Conservation (phyloP, 176 grass and related monocot genomes). For the Lolium rigidum region DNA sequence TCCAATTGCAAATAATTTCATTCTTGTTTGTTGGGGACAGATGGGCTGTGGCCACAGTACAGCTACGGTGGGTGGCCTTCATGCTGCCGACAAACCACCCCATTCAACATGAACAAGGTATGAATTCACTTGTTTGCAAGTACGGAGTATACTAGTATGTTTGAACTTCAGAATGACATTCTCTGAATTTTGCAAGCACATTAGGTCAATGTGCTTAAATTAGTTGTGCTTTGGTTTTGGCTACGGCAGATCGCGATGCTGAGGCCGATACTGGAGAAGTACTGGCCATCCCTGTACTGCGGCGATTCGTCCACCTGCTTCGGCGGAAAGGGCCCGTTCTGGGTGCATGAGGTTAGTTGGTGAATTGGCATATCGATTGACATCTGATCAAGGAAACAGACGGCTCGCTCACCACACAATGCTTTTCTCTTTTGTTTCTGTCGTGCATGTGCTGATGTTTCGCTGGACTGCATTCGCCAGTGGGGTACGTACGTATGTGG, state of each 20-base stretch:
- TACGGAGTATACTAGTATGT: too few relatives aligned
- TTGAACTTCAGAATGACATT: too few relatives aligned
- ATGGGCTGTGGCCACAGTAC: constrained; percentile 89
- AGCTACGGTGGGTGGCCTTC: constrained; percentile 79
- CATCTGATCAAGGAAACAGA: not conserved
- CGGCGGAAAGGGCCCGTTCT: constrained; percentile 74
- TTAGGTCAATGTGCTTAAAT: not conserved
- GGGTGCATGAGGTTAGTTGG: constrained; percentile 77
- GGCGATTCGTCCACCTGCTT: constrained; percentile 76
- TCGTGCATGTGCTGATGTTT: constrained; percentile 57
- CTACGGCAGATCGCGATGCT: constrained; percentile 66
- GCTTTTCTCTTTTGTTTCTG: constrained; percentile 18
- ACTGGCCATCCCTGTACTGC: constrained; percentile 88
- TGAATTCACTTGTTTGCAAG: too few relatives aligned
- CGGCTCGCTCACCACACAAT: not conserved
- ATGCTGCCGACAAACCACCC: constrained; percentile 64
- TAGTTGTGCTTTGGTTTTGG: constrained; percentile 18
- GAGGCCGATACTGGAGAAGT: constrained; percentile 69
- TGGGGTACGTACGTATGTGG: constrained; percentile 89
- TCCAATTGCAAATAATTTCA: not conserved
- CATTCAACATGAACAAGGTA: constrained; percentile 82
- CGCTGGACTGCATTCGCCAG: constrained; percentile 36
- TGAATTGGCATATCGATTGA: not conserved
- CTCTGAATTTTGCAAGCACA: too few relatives aligned
- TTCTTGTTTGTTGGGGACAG: constrained; percentile 46